Percentiles rank a stretch among this genome's conserved stretches.
Evolutionary conservation across 73 alveolate species (phyloP).

Genomic region (Blepharisma japonicum): DNA sequence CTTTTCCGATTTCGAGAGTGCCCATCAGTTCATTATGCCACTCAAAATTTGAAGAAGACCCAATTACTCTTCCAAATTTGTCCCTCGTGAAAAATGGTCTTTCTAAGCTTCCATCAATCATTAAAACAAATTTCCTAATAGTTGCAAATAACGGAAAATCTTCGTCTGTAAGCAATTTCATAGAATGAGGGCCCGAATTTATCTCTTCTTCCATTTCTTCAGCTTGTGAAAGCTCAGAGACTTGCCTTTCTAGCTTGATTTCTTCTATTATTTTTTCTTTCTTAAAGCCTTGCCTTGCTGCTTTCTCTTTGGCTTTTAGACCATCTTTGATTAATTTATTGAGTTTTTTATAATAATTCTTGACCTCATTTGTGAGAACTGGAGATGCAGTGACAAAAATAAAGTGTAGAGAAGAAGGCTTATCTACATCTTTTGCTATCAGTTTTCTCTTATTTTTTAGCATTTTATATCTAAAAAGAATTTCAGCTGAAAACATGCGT

Average conservation of each 20-base stretch:
- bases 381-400: constrained; percentile 85
- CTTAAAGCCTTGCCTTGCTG: neutral
- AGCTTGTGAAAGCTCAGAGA: neutral
- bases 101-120: constrained; percentile 55
- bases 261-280: neutral
- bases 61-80: constrained; percentile 51
- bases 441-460: constrained; percentile 31
- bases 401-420: constrained; percentile 46
- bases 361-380: constrained; percentile 81
- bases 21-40: constrained; percentile 69
- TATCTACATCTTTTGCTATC: constrained; percentile 42
- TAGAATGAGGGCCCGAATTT: neutral
- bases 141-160: constrained; percentile 64
- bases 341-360: constrained; percentile 59
- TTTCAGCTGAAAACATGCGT: constrained; percentile 69
- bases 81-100: constrained; percentile 60
- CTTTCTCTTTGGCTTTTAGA: constrained; percentile 42
- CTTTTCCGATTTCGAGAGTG: constrained; percentile 54
- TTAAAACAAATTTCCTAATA: constrained; percentile 48
- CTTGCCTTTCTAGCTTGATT: neutral
- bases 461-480: constrained; percentile 48
- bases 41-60: constrained; percentile 48
- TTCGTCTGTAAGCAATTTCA: constrained; percentile 16
- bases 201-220: neutral
- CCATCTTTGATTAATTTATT: constrained; percentile 49